These are phyloP conservation scores for Penicillium sp. DNA, from an alignment of 2,329 filamentous ascomycete genomes.

Conservation along the genomic window DNA sequence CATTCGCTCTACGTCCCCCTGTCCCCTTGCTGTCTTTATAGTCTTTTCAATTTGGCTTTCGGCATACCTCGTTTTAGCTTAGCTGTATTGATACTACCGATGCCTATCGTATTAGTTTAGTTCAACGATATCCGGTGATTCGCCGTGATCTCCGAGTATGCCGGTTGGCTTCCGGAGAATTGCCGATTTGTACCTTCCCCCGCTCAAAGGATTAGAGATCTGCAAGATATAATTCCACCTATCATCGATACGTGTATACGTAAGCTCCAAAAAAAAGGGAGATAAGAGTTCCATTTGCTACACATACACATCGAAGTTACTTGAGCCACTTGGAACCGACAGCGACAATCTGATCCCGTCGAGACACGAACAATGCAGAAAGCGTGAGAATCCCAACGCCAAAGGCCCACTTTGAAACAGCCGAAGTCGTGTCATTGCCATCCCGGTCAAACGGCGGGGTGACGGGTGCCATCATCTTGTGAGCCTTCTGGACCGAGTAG, in stretches of 20 bases:
- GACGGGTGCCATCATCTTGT: slow-evolving; percentile 6
- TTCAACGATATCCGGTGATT: background rate
- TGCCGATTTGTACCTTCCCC: background rate
- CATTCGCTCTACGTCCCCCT: background rate
- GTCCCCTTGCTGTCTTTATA: background rate
- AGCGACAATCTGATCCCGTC: background rate
- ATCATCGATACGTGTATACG: background rate
- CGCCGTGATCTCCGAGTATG: background rate
- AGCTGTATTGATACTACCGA: background rate
- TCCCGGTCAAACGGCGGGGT: slow-evolving; percentile 17
- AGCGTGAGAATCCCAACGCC: slow-evolving; percentile 10
- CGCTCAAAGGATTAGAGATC: background rate
- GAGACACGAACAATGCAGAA: slow-evolving; percentile 1
- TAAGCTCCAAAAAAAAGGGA: background rate
- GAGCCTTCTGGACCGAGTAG: slow-evolving; percentile 14
- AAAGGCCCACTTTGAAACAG: slow-evolving; percentile 11
- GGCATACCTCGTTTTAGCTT: background rate
- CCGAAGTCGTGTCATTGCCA: slow-evolving; percentile 10
- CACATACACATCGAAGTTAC: background rate
- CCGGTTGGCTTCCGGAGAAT: background rate
- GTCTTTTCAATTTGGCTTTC: background rate
- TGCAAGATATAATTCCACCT: background rate
- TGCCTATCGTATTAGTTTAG: background rate
- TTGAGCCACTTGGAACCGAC: slow-evolving; percentile 3
- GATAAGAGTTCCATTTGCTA: background rate